Conservation (phyloP, 805 yeast genomes). For the Ogataea pignaliae region DNA sequence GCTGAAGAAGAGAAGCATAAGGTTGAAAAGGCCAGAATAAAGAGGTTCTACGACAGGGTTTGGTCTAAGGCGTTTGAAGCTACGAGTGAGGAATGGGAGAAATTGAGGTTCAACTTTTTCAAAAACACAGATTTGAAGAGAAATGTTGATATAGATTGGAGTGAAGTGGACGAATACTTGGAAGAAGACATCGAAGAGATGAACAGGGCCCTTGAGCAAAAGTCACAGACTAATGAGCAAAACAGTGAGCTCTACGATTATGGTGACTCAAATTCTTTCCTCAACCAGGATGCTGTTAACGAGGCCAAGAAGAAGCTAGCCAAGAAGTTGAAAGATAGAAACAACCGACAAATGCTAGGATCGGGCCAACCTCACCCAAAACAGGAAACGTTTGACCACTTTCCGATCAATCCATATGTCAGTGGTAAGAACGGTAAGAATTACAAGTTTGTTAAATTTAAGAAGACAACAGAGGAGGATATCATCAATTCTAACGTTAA, state of each 20-base stretch:
- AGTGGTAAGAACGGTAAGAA: slow-evolving; percentile 28
- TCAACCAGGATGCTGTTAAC: slow-evolving; percentile 7
- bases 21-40: slow-evolving; percentile 58
- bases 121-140: slow-evolving; percentile 69
- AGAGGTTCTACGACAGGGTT: slow-evolving; percentile 62
- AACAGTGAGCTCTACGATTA: slow-evolving; percentile 2
- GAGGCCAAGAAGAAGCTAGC: slow-evolving; percentile 13
- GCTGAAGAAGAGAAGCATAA: slow-evolving; percentile 69
- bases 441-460: slow-evolving; percentile 29
- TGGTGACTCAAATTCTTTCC: slow-evolving; percentile 2
- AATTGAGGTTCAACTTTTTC: slow-evolving; percentile 64
- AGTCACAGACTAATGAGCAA: no score
- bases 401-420: slow-evolving; percentile 28
- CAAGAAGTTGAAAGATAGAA: slow-evolving; percentile 2
- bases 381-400: slow-evolving; percentile 27
- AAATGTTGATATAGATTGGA: slow-evolving; percentile 59
- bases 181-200: slow-evolving; percentile 1
- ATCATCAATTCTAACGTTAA: slow-evolving; percentile 25
- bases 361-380: not conserved
- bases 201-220: no score
- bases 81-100: slow-evolving; percentile 67
- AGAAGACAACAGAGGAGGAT: slow-evolving; percentile 23
- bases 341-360: slow-evolving; percentile 5
- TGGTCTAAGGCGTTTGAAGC: slow-evolving; percentile 83
- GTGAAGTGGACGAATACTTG: slow-evolving; percentile 50